Evolutionary conservation across 495 filamentous ascomycete genomes (phyloP).

Genomic region (Xylaria bambusicola): DNA sequence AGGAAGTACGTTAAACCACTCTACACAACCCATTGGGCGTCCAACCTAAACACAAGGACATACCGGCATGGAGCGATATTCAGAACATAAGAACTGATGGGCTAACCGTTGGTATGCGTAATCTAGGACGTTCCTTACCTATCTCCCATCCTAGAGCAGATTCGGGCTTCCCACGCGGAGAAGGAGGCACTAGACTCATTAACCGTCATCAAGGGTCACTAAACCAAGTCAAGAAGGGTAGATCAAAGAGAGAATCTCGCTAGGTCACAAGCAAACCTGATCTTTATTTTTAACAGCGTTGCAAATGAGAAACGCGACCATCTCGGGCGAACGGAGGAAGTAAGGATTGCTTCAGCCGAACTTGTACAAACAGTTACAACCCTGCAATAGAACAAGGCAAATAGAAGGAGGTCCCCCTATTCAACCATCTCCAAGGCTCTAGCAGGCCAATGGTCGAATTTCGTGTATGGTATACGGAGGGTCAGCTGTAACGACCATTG

Average conservation of each 20-base stretch:
- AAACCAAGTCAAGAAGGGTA: slow-evolving; percentile 19
- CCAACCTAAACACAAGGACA: too few species aligned
- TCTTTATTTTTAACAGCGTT: neutral
- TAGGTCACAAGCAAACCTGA: neutral
- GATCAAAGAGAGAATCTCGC: neutral
- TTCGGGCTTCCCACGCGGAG: slow-evolving; percentile 81
- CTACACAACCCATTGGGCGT: neutral
- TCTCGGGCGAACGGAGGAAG: neutral
- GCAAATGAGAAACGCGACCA: slow-evolving; percentile 5
- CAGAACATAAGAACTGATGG: neutral
- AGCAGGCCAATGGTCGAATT: neutral
- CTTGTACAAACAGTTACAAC: slow-evolving; percentile 26
- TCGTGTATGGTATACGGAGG: neutral
- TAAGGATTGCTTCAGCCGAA: slow-evolving; percentile 8
- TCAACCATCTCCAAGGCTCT: slow-evolving; percentile 14
- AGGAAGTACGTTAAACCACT: slow-evolving; percentile 32
- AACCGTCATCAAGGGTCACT: slow-evolving; percentile 61
- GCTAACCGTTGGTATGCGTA: slow-evolving; percentile 27
- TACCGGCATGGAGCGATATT: too few species aligned
- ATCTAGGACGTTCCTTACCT: slow-evolving; percentile 77
- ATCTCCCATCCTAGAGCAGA: slow-evolving; percentile 75
- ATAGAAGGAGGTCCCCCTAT: slow-evolving; percentile 18
- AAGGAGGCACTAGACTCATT: slow-evolving; percentile 80
- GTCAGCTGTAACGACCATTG: neutral
- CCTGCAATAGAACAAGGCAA: slow-evolving; percentile 23